phyloP scores from a whole-genome alignment of 352 stramenopile species.

The Globisporangium middletonii region DNA sequence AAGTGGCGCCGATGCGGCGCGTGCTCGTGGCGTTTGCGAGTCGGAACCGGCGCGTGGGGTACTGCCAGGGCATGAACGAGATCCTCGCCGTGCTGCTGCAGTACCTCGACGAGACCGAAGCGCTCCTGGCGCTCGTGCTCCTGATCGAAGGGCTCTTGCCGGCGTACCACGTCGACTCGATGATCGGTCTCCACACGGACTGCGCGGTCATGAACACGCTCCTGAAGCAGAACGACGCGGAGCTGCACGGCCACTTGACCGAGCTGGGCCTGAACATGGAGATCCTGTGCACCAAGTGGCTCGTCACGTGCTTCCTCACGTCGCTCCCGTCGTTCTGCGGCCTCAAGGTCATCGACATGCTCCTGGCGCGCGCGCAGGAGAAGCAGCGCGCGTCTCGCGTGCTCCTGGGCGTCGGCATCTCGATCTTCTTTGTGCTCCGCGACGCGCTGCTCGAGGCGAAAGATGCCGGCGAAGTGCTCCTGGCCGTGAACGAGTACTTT shows the following conservation, averaged over 20 bases:
- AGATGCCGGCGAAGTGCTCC: constrained; percentile 71
- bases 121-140: constrained; percentile 53
- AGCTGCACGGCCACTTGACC: constrained; percentile 63
- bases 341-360: constrained; percentile 77
- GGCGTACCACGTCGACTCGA: constrained; percentile 78
- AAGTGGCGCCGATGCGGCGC: constrained; percentile 51
- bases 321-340: constrained; percentile 61
- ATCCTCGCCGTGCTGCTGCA: constrained; percentile 67
- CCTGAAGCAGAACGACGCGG: constrained; percentile 67
- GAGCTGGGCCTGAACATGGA: constrained; percentile 84
- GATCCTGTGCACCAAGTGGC: constrained; percentile 84
- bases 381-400: constrained; percentile 65
- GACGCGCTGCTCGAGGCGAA: constrained; percentile 53
- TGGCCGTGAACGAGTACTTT: constrained; percentile 79
- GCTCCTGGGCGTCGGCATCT: constrained; percentile 65
- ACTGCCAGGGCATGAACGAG: constrained; percentile 87
- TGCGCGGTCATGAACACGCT: constrained; percentile 80
- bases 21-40: constrained; percentile 70
- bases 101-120: constrained; percentile 57
- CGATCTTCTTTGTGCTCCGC: constrained; percentile 70
- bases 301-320: constrained; percentile 83
- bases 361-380: constrained; percentile 53
- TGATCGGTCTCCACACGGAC: constrained; percentile 81
- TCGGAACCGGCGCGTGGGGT: constrained; percentile 70
- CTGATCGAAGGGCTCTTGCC: constrained; percentile 73